Conservation (phyloP, 2,329 filamentous ascomycete species). For the Leptographium lundbergii region DNA sequence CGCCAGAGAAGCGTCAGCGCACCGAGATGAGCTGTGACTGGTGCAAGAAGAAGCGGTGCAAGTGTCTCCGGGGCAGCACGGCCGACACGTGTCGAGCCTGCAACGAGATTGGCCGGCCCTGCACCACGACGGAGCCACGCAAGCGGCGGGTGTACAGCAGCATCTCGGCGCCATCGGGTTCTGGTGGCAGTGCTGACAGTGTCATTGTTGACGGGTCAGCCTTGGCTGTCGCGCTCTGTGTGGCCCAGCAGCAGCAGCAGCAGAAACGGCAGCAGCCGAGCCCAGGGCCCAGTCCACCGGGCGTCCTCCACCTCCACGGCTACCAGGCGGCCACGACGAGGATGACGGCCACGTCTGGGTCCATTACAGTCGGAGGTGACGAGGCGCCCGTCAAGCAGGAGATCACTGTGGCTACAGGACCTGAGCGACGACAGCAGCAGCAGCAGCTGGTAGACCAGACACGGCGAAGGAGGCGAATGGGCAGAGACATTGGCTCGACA, state of each 20-base stretch:
- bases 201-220: no score
- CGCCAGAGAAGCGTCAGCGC: slow-evolving; percentile 12
- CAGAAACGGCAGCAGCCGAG: neutral
- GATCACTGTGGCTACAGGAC: neutral
- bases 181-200: neutral
- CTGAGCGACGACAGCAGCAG: neutral
- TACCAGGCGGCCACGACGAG: neutral
- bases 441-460: neutral
- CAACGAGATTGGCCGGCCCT: slow-evolving; percentile 10
- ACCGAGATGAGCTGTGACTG: slow-evolving; percentile 14
- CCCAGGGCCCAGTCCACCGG: neutral
- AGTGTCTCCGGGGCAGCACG: slow-evolving; percentile 11
- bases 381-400: neutral
- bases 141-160: slow-evolving; percentile 10
- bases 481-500: neutral
- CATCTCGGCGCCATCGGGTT: neutral
- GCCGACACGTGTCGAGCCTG: slow-evolving; percentile 12
- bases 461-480: neutral
- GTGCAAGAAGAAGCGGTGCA: slow-evolving; percentile 14
- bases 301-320: neutral
- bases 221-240: no score
- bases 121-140: slow-evolving; percentile 12
- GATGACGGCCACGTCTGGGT: no score
- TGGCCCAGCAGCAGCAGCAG: no score
- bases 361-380: neutral